These are phyloP conservation scores for Penicillium soppii DNA, from an alignment of 495 filamentous ascomycete species.

Conservation along the genomic window DNA sequence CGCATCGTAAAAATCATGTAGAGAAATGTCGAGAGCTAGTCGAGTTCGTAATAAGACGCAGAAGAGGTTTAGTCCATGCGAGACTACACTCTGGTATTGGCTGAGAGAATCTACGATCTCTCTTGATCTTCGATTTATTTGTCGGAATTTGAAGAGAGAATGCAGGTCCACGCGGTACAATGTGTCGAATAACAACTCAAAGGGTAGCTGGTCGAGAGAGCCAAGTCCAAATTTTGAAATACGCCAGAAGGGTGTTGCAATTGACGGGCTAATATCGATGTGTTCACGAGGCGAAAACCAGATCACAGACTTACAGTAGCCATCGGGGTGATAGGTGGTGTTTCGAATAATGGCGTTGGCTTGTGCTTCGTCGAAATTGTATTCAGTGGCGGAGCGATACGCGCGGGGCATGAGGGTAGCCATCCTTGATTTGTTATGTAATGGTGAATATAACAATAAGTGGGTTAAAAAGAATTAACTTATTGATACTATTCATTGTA, in stretches of 20 bases:
- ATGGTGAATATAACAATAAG: no score
- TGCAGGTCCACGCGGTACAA: slow-evolving; percentile 34
- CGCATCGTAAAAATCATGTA: slow-evolving; percentile 32
- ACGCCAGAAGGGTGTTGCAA: slow-evolving; percentile 32
- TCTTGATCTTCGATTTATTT: slow-evolving; percentile 34
- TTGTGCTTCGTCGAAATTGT: slow-evolving; percentile 23
- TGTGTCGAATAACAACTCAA: slow-evolving; percentile 34
- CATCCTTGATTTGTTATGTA: no score
- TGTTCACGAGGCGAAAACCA: slow-evolving; percentile 29
- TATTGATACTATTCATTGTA: no score
- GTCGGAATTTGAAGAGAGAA: slow-evolving; percentile 40
- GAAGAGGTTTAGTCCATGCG: slow-evolving; percentile 37
- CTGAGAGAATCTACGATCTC: slow-evolving; percentile 33
- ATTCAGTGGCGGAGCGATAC: slow-evolving; percentile 18
- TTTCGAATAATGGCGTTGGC: slow-evolving; percentile 24
- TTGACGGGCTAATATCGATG: slow-evolving; percentile 17
- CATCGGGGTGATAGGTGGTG: slow-evolving; percentile 34
- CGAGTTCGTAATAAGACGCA: slow-evolving; percentile 38
- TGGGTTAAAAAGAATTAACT: no score
- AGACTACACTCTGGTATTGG: slow-evolving; percentile 32
- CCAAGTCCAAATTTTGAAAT: slow-evolving; percentile 26
- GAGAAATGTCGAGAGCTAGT: slow-evolving; percentile 26
- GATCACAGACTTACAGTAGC: slow-evolving; percentile 30
- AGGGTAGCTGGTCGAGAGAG: slow-evolving; percentile 32
- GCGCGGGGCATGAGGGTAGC: no score